Conservation (phyloP, 192 early-diverging fungal species). For the Dissophora ornata region DNA sequence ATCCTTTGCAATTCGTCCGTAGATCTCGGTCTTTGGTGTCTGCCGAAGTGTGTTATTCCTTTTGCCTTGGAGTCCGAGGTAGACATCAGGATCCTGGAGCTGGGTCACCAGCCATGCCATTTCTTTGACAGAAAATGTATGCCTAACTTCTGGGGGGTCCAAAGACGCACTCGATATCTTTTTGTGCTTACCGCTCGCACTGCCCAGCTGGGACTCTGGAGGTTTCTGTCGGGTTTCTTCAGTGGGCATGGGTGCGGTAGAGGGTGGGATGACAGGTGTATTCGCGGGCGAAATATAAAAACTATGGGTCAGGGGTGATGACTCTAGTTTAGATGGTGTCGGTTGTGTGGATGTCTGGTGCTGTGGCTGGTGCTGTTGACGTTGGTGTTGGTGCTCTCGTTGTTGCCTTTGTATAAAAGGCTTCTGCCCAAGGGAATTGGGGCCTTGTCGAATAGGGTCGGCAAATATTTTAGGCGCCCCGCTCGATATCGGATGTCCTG, state of each 20-base stretch:
- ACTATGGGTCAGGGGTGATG: not conserved
- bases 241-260: not conserved
- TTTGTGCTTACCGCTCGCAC: not conserved
- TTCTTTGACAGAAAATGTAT: not conserved
- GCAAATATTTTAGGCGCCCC: not conserved
- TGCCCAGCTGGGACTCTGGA: not conserved
- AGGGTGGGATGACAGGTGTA: not conserved
- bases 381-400: not conserved
- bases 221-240: not conserved
- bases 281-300: not conserved
- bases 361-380: not conserved
- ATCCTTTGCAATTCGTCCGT: not conserved
- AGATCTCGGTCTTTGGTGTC: not conserved
- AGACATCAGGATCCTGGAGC: slow-evolving; percentile 2
- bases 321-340: not conserved
- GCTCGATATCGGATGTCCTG: not conserved
- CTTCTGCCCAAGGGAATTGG: no score
- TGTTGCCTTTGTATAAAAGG: not conserved
- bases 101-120: not conserved
- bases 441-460: not conserved
- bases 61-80: not conserved
- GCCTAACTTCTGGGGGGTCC: not conserved
- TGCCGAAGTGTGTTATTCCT: not conserved
- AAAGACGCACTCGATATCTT: not conserved
- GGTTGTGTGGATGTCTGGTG: not conserved